phyloP scores from a whole-genome alignment of 805 yeast genomes.

The Saturnispora quitensis region DNA sequence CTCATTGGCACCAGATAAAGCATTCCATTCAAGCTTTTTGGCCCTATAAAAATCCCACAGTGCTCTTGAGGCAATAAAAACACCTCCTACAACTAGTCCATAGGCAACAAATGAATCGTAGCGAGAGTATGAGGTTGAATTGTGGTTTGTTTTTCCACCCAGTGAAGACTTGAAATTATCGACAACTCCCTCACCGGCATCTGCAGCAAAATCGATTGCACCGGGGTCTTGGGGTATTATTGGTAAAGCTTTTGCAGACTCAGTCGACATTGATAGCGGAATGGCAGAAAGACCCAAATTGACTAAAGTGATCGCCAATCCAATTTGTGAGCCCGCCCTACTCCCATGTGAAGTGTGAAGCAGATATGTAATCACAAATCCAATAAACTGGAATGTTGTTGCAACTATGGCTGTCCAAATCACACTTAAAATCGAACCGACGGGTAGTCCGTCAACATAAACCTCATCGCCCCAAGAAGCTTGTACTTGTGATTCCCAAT shows the following conservation, averaged over 20 bases:
- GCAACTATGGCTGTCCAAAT: slow-evolving; percentile 86
- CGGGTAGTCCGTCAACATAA: slow-evolving; percentile 91
- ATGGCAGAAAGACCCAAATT: slow-evolving; percentile 55
- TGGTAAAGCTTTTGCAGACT: slow-evolving; percentile 10
- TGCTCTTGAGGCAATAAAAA: slow-evolving; percentile 55
- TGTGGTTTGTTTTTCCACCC: slow-evolving; percentile 7
- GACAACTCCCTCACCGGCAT: slow-evolving; percentile 19
- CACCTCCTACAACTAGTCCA: slow-evolving; percentile 58
- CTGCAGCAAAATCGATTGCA: slow-evolving; percentile 34
- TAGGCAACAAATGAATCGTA: slow-evolving; percentile 48
- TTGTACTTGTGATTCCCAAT: slow-evolving; percentile 86
- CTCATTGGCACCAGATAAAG: neutral
- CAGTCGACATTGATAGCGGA: slow-evolving; percentile 30
- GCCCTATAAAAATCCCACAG: slow-evolving; percentile 65
- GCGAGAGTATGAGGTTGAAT: slow-evolving; percentile 1
- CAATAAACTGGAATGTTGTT: slow-evolving; percentile 87
- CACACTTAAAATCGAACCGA: slow-evolving; percentile 81
- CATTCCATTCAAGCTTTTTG: slow-evolving; percentile 54
- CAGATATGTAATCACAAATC: slow-evolving; percentile 81
- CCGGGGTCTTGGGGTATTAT: slow-evolving; percentile 50
- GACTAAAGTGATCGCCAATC: slow-evolving; percentile 77
- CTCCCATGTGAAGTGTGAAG: slow-evolving; percentile 97
- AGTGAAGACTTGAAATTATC: slow-evolving; percentile 23
- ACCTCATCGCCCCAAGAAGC: slow-evolving; percentile 78
- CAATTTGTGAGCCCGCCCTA: slow-evolving; percentile 88